phyloP scores from a whole-genome alignment of 768 basidiomycete species.

The Trametes meyenii region DNA sequence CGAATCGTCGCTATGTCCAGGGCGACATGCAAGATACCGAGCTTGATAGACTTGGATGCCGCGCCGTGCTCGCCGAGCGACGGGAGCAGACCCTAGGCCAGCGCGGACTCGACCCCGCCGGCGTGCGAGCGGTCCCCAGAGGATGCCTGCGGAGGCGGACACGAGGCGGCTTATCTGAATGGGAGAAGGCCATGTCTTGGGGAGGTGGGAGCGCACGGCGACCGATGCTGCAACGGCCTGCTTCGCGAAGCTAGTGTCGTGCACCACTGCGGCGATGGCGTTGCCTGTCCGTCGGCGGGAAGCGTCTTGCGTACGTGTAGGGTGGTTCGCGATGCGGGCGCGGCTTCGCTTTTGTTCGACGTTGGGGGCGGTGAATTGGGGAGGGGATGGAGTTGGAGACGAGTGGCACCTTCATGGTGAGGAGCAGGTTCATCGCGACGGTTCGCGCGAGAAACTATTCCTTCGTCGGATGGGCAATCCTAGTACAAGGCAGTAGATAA shows the following conservation, averaged over 20 bases:
- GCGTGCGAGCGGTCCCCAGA: background rate
- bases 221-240: background rate
- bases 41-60: constrained; percentile 9
- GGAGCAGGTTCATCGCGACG: background rate
- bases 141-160: constrained; percentile 1
- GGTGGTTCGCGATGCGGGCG: background rate
- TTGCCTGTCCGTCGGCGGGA: constrained; percentile 1
- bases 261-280: constrained; percentile 11
- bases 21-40: constrained; percentile 12
- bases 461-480: background rate
- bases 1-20: background rate
- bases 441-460: constrained; percentile 3
- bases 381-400: background rate
- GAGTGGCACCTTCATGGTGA: background rate
- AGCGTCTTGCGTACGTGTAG: background rate
- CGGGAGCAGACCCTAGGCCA: background rate
- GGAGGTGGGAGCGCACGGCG: constrained; percentile 11
- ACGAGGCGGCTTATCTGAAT: constrained; percentile 21
- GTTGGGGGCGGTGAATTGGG: background rate
- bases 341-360: background rate
- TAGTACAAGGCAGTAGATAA: background rate
- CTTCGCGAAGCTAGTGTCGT: background rate
- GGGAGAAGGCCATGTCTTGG: background rate
- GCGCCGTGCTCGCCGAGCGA: background rate
- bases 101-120: constrained; percentile 1